Base-by-base conservation (phyloP, 352 stramenopile genomes). In the Phytophthora hybrid region DNA sequence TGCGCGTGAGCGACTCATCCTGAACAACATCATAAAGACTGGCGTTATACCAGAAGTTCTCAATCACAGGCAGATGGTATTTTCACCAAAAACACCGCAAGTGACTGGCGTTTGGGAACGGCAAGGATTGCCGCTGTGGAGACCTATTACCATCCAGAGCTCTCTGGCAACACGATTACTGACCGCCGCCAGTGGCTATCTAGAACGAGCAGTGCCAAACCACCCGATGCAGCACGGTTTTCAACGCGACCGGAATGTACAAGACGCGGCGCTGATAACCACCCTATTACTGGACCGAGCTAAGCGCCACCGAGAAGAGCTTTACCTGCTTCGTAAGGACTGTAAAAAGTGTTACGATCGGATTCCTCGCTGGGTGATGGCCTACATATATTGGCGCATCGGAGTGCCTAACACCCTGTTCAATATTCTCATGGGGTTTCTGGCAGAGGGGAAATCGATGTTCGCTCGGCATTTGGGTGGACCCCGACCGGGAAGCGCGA, bases 151-250 rank as follows among this genome's bases (percentile, higher is more conserved):
- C 0, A 18, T 64, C 5, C 58, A 64, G 37, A 56, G 41, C 16
- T 54, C 58, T 5, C 21, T 55, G 5, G 44, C 23, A n/a, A 64
- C 58, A 10, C 9, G 41, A 21, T 18, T 64, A 13, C 56, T 64
- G 5, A 64, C 58, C 26, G 58, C 26, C 4, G 21, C 56, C 21
- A 64, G 41, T 19, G 44, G 16, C 9, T 64, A 64, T 16, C 18
- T 64, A 26, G 58, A 64, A n/a, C 9, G 21, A 29, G 37, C 3
- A 2, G 58, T 46, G 19, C 58, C 41, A 21, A 64, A 64, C 13
- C 58, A 64, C 26, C 58, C 21, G 3, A 64, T 64, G 58, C 58
- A 64, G 29, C 44, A 64, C 19, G 58, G 58, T 13, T 64, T 64
- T 23, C 58, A 64, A 44, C 21, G 58, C 19, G 58, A 64, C 16